phyloP scores from a whole-genome alignment of 805 yeast species.

The Metschnikowia corniflorae region DNA sequence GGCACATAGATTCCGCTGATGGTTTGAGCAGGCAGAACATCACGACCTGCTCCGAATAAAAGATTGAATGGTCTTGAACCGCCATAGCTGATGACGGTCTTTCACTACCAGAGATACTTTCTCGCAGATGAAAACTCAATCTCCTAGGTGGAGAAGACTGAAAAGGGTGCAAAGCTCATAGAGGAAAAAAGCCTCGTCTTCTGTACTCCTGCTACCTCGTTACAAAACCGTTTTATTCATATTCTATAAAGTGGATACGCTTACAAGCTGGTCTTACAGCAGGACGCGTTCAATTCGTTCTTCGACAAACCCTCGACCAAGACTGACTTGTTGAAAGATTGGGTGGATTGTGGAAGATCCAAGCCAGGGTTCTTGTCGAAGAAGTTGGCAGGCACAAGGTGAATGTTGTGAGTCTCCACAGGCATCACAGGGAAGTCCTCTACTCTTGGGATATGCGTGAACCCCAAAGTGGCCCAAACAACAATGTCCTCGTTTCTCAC shows the following conservation, averaged over 20 bases:
- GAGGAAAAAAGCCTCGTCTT: too few species aligned
- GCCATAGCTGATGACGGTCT: too few species aligned
- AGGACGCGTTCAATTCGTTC: conserved; percentile 19
- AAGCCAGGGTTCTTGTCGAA: conserved; percentile 75
- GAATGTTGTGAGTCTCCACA: conserved; percentile 65
- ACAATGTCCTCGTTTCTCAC: conserved; percentile 75
- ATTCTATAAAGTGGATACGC: too few species aligned
- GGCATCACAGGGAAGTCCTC: conserved; percentile 93
- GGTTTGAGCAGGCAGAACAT: too few species aligned
- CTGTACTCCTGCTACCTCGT: too few species aligned
- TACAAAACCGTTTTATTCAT: background rate
- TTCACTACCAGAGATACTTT: too few species aligned
- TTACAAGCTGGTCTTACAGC: conserved; percentile 38
- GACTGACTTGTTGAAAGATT: conserved; percentile 62
- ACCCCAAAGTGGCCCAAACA: conserved; percentile 78
- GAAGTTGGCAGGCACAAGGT: conserved; percentile 68
- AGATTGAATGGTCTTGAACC: too few species aligned
- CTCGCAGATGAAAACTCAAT: too few species aligned
- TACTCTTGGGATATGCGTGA: conserved; percentile 77
- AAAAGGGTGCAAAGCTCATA: too few species aligned
- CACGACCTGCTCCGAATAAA: too few species aligned
- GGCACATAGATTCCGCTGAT: too few species aligned
- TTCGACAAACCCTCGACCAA: conserved; percentile 28
- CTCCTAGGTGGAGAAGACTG: too few species aligned
- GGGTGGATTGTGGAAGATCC: conserved; percentile 70